Percentiles rank a stretch among this genome's conserved stretches.
phyloP scores from a whole-genome alignment of 2,329 filamentous ascomycete genomes.

The Cladophialophora yegresii region DNA sequence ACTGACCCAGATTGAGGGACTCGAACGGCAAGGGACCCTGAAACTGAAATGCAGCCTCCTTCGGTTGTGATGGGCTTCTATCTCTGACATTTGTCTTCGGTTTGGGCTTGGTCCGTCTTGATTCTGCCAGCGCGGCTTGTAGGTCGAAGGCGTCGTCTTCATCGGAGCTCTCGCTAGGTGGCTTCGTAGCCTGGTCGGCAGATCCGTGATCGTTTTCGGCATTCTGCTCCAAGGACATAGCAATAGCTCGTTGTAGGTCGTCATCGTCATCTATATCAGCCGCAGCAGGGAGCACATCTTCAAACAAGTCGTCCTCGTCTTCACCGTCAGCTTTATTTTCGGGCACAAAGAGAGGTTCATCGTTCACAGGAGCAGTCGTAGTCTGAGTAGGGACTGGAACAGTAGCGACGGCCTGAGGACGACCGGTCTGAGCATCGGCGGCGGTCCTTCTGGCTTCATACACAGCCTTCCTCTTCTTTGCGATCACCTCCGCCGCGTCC shows the following conservation, averaged over 20 bases:
- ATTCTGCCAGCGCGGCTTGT: slow-evolving; percentile 71
- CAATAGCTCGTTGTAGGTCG: slow-evolving; percentile 77
- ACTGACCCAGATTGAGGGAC: slow-evolving; percentile 69
- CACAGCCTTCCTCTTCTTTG: slow-evolving; percentile 51
- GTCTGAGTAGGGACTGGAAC: background rate
- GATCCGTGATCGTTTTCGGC: slow-evolving; percentile 46
- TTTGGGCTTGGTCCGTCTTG: slow-evolving; percentile 61
- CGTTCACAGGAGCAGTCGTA: slow-evolving; percentile 41
- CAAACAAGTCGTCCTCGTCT: slow-evolving; percentile 61
- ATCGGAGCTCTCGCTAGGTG: slow-evolving; percentile 55
- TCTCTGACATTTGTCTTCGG: slow-evolving; percentile 48
- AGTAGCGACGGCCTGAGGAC: background rate
- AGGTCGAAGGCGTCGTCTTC: slow-evolving; percentile 78
- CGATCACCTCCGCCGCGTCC: slow-evolving; percentile 40
- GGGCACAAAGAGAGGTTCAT: slow-evolving; percentile 60
- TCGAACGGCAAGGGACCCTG: slow-evolving; percentile 88
- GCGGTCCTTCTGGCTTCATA: slow-evolving; percentile 47
- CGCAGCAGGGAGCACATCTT: slow-evolving; percentile 46
- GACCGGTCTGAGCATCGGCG: background rate
- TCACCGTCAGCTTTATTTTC: slow-evolving; percentile 47
- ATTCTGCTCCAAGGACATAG: slow-evolving; percentile 68
- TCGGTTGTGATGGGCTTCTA: slow-evolving; percentile 46
- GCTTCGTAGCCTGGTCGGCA: slow-evolving; percentile 27
- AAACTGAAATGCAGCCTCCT: slow-evolving; percentile 48
- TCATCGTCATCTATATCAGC: slow-evolving; percentile 53